These are phyloP conservation scores for Nemania serpens DNA, from an alignment of 2,329 filamentous ascomycete species.

Conservation along the genomic window DNA sequence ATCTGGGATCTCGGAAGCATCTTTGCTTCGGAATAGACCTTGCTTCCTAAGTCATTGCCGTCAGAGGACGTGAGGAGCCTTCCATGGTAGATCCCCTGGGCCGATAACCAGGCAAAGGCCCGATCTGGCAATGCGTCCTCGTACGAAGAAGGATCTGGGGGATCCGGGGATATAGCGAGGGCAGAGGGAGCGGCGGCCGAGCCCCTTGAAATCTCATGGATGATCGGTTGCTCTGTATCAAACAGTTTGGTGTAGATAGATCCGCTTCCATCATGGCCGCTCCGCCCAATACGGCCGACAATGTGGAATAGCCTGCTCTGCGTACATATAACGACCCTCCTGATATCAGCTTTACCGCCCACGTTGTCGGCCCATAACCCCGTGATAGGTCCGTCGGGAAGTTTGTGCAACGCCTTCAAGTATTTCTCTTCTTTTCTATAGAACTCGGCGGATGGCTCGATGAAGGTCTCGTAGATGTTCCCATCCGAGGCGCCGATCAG, in stretches of 20 bases:
- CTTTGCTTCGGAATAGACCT: conserved; percentile 78
- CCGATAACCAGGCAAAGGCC: conserved; percentile 87
- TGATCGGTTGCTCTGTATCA: conserved; percentile 78
- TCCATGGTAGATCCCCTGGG: conserved; percentile 88
- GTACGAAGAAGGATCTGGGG: conserved; percentile 56
- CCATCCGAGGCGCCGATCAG: conserved; percentile 90
- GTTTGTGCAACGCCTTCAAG: conserved; percentile 79
- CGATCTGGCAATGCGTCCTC: conserved; percentile 67
- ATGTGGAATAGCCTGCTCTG: conserved; percentile 80
- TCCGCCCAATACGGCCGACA: conserved; percentile 73
- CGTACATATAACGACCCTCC: conserved; percentile 80
- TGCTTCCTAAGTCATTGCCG: conserved; percentile 69
- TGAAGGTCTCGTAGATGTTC: conserved; percentile 91
- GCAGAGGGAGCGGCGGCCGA: conserved; percentile 64
- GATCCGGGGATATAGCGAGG: conserved; percentile 78
- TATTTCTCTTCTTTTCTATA: conserved; percentile 95
- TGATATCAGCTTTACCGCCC: conserved; percentile 68
- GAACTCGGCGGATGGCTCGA: conserved; percentile 93
- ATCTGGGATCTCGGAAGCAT: conserved; percentile 77
- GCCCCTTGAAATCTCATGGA: conserved; percentile 72
- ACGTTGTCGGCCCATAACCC: conserved; percentile 84
- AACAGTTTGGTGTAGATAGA: conserved; percentile 89
- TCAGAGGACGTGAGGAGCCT: conserved; percentile 67
- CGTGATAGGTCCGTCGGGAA: conserved; percentile 80
- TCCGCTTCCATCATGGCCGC: conserved; percentile 75